Percentiles rank a stretch among this genome's conserved stretches.
These are phyloP conservation scores for Sophora flavescens DNA, from an alignment of 306 rosid genomes.

Conservation along the genomic window DNA sequence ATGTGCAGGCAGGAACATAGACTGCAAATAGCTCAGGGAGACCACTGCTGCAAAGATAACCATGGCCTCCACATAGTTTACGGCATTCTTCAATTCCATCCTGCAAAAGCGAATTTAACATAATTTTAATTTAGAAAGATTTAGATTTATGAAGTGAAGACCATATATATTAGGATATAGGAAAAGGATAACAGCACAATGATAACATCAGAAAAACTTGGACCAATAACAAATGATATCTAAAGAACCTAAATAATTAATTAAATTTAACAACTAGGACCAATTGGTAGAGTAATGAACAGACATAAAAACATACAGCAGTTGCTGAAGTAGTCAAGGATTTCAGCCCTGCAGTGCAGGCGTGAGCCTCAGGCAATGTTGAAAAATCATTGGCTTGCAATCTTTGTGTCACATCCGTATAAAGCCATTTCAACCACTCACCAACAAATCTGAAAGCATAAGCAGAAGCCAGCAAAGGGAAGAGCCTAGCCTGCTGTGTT, in stretches of 20 bases:
- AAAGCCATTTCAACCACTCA: conserved; percentile 93
- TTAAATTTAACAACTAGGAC: conserved; percentile 14
- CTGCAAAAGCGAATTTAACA: conserved; percentile 53
- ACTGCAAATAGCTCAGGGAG: conserved; percentile 97
- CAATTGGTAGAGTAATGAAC: conserved; percentile 16
- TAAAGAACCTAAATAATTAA: conserved; percentile 3
- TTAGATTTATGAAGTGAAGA: conserved; percentile 19
- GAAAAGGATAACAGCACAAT: not conserved
- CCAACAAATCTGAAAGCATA: conserved; percentile 98
- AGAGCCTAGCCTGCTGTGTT: conserved; percentile 95
- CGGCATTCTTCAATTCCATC: conserved; percentile 97
- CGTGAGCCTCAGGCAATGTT: conserved; percentile 96
- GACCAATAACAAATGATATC: conserved; percentile 14
- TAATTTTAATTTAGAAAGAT: conserved; percentile 13
- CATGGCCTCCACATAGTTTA: conserved; percentile 96
- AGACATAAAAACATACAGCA: conserved; percentile 71
- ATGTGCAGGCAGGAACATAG: conserved; percentile 93
- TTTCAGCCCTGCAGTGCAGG: conserved; percentile 98
- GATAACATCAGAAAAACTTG: conserved; percentile 12
- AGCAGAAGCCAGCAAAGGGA: conserved; percentile 98
- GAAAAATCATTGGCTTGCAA: conserved; percentile 83
- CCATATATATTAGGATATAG: not conserved
- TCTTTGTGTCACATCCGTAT: conserved; percentile 83
- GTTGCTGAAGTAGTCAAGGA: conserved; percentile 89
- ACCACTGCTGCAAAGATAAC: conserved; percentile 95